phyloP scores from a whole-genome alignment of 2,329 filamentous ascomycete species.

The Phyllosticta citribraziliensis region DNA sequence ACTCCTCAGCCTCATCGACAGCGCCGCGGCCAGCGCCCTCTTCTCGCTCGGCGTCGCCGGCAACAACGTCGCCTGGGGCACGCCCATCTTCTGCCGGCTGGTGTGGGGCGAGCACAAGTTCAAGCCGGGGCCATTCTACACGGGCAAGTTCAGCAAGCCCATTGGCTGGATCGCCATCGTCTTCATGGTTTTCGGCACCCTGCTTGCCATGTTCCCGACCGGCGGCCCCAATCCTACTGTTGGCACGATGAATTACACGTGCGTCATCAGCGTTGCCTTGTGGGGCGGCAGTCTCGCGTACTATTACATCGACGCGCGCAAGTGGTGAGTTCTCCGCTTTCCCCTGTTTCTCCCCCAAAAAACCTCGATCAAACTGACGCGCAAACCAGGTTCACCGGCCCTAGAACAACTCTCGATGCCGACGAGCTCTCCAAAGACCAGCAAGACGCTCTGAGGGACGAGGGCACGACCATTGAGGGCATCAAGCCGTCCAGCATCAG shows the following conservation, averaged over 20 bases:
- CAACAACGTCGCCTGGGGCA: slow-evolving; percentile 52
- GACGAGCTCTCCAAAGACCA: slow-evolving; percentile 18
- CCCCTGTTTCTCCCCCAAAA: not conserved
- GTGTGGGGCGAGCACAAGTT: slow-evolving; percentile 51
- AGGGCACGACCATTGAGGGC: slow-evolving; percentile 16
- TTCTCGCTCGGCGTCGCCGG: slow-evolving; percentile 52
- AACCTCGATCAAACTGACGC: slow-evolving; percentile 18
- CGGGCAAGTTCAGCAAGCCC: slow-evolving; percentile 42
- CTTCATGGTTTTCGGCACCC: slow-evolving; percentile 47
- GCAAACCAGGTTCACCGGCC: slow-evolving; percentile 36
- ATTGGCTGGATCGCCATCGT: slow-evolving; percentile 45
- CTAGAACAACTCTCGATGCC: slow-evolving; percentile 44
- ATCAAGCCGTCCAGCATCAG: not conserved
- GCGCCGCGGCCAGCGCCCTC: slow-evolving; percentile 47
- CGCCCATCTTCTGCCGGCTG: slow-evolving; percentile 48
- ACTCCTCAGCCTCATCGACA: slow-evolving; percentile 48
- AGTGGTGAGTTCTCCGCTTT: slow-evolving; percentile 31
- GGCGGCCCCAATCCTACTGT: slow-evolving; percentile 43
- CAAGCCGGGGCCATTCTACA: slow-evolving; percentile 50
- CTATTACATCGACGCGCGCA: slow-evolving; percentile 47
- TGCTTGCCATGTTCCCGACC: slow-evolving; percentile 50
- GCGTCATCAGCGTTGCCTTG: slow-evolving; percentile 50
- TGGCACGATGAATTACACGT: slow-evolving; percentile 52
- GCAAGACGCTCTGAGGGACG: slow-evolving; percentile 16
- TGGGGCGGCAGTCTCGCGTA: slow-evolving; percentile 49